phyloP scores from a whole-genome alignment of 768 basidiomycete genomes.

The Multifurca ochricompacta region DNA sequence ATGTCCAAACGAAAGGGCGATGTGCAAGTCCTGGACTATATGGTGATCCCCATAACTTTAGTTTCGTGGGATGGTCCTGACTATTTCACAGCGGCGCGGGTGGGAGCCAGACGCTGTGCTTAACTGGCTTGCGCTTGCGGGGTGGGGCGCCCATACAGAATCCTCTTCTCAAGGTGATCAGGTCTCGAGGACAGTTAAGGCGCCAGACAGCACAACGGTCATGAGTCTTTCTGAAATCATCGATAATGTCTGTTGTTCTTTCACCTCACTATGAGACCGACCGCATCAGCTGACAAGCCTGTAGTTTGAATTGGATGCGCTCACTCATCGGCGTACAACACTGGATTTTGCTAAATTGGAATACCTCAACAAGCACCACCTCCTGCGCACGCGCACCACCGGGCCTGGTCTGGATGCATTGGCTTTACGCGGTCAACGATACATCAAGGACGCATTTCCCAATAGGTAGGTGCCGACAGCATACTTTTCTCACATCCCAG shows the following conservation, averaged over 20 bases:
- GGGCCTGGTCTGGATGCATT: slow-evolving; percentile 45
- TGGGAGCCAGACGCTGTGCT: slow-evolving; percentile 87
- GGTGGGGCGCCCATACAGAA: slow-evolving; percentile 66
- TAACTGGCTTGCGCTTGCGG: slow-evolving; percentile 93
- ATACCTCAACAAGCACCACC: slow-evolving; percentile 82
- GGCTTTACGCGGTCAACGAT: slow-evolving; percentile 44
- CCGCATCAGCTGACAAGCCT: not conserved
- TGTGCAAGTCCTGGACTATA: slow-evolving; percentile 79
- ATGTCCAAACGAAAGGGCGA: slow-evolving; percentile 94
- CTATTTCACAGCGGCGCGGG: slow-evolving; percentile 51
- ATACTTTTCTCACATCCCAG: not conserved
- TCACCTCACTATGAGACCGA: not conserved
- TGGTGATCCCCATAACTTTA: slow-evolving; percentile 40
- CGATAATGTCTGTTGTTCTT: slow-evolving; percentile 37
- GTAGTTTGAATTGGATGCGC: slow-evolving; percentile 66
- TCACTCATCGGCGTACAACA: slow-evolving; percentile 80
- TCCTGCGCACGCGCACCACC: slow-evolving; percentile 48
- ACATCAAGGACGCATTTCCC: slow-evolving; percentile 52
- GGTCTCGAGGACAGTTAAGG: slow-evolving; percentile 26
- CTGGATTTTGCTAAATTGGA: slow-evolving; percentile 76
- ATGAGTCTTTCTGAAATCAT: slow-evolving; percentile 62
- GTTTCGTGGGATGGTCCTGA: not conserved
- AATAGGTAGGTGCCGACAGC: slow-evolving; percentile 36
- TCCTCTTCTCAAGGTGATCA: slow-evolving; percentile 25
- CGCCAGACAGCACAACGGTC: slow-evolving; percentile 58